Base-by-base conservation (phyloP, 2,329 filamentous ascomycete species). In the Colletotrichum caudatum region DNA sequence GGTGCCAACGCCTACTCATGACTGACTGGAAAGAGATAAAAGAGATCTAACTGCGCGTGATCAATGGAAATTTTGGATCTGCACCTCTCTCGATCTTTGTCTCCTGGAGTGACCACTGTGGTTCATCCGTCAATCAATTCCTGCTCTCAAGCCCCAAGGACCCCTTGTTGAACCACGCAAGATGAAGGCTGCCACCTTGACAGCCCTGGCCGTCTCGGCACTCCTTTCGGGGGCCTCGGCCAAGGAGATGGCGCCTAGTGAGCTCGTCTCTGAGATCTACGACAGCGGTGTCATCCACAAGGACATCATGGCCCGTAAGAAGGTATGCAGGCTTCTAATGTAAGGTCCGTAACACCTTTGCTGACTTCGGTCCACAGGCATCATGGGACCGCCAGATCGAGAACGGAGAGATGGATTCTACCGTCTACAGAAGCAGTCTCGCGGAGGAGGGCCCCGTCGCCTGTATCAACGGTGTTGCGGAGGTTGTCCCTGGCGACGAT, bases 221-320 rank as follows among this genome's bases (percentile, higher is more conserved):
- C 69, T 71, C 37, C 64, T 71, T 16, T 66, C 66, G 16, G 69
- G 69, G 59, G 69, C 59, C 46, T 71, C 69, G 20, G 74, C 73
- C 29, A 75, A 74, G 73, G 74, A 75, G 66, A 69, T 74, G 62
- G 68, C 73, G 41, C 73, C 74, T 41, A 70, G 73, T 51, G 71
- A 68, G 44, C 73, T 64, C 29, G 66, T 69, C 51, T 74, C 70
- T 26, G 72, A 73, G 53, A 72, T 71, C 58, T 75, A 75, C 57
- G 71, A 74, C 64, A 70, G 61, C 56, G 74, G 74, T 20, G 64
- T 66, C 4, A 66, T 75, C 29, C 74, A 75, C 67, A 68, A 75
- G 67, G 72, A 67, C 57, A 48, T 75, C 57, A 75, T 75, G 74
- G 54, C 64, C 64, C 65, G 66, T 44, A 75, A 75, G 64, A 75